Percentiles rank a stretch among this genome's conserved stretches.
These are phyloP conservation scores for Cryptosporidium bovis DNA, from an alignment of 169 alveolate genomes.

Conservation along the genomic window DNA sequence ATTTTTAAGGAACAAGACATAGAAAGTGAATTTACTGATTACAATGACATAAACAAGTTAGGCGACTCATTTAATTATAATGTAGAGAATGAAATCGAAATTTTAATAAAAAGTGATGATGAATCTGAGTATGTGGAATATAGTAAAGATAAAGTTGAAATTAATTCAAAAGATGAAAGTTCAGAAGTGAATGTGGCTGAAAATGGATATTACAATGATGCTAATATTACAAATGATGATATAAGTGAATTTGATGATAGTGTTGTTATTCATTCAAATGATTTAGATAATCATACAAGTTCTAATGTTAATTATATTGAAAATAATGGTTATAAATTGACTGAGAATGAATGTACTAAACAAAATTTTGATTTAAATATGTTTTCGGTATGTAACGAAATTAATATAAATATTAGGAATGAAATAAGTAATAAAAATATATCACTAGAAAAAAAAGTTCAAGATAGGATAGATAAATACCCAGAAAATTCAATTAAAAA, in stretches of 20 bases:
- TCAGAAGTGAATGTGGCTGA: background rate
- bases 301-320: background rate
- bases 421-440: background rate
- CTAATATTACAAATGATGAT: background rate
- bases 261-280: background rate
- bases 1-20: too few relatives aligned
- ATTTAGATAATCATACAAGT: background rate
- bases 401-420: constrained; percentile 20
- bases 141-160: too few relatives aligned
- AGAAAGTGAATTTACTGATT: too few relatives aligned
- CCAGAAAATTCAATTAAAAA: background rate
- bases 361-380: background rate
- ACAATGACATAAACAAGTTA: too few relatives aligned
- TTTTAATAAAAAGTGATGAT: too few relatives aligned
- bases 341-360: background rate
- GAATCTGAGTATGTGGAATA: too few relatives aligned
- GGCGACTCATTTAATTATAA: too few relatives aligned
- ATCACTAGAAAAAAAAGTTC: background rate
- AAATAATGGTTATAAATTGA: background rate
- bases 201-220: background rate
- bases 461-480: background rate
- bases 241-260: background rate
- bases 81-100: too few relatives aligned
- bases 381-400: constrained; percentile 18
- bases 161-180: too few relatives aligned